A percentile compares a stretch with the other conserved stretches of the same genome.
Evolutionary conservation across 116 monocot species (phyloP).

Genomic region (Zostera marina): DNA sequence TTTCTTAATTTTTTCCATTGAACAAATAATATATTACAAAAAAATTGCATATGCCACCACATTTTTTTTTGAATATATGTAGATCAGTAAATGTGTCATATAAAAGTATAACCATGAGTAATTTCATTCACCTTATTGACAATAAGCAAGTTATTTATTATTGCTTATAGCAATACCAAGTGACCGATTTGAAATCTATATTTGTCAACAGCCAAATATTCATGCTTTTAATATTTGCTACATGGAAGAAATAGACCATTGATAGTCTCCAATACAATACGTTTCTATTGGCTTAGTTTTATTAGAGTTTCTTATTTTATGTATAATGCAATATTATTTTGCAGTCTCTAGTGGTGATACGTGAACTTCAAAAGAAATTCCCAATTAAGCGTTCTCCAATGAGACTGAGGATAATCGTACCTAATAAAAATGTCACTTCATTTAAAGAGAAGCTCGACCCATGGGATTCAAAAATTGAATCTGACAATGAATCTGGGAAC

Average conservation of each 20-base stretch:
- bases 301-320: not conserved
- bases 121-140: too few species aligned
- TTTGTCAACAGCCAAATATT: too few species aligned
- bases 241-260: too few species aligned
- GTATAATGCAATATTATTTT: slow-evolving; percentile 4
- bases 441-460: slow-evolving; percentile 43
- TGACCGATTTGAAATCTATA: too few species aligned
- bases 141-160: too few species aligned
- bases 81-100: too few species aligned
- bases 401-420: slow-evolving; percentile 55
- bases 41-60: not conserved
- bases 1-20: not conserved
- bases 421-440: slow-evolving; percentile 27
- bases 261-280: too few species aligned
- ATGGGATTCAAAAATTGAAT: slow-evolving; percentile 52
- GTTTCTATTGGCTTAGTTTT: too few species aligned
- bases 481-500: slow-evolving; percentile 45
- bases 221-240: too few species aligned
- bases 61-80: too few species aligned
- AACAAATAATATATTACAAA: not conserved
- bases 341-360: slow-evolving; percentile 81
- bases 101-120: too few species aligned
- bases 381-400: slow-evolving; percentile 84
- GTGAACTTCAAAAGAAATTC: slow-evolving; percentile 70
- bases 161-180: too few species aligned